Evolutionary conservation across 2,329 filamentous ascomycete genomes (phyloP), one percentile per base, ranked within the genome.

Genomic region (Ambrosiella cleistominuta): DNA sequence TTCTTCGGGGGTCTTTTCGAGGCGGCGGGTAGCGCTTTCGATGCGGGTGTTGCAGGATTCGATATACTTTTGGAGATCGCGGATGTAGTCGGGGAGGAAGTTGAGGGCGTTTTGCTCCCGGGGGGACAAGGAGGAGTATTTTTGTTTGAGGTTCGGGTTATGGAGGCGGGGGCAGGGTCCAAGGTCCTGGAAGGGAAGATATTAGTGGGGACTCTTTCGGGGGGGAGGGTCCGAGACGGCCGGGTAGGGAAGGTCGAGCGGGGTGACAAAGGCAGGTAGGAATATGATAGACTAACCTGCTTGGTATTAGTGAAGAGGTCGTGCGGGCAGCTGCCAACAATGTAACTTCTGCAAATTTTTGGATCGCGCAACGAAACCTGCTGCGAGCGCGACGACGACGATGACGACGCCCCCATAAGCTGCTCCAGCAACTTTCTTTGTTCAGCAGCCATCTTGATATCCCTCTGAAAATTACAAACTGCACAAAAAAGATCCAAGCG

Each of bases 241-340:
- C 79, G 2, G 93, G 93, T 39, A 7, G 35, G 3, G 51, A 27
- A 50, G 55, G 15, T 19, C 39, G 27, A 15, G 8, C 9, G n/a
- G 39, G 47, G 49, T 19, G 27, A 11, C 1, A 15, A 45, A 11
- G 11, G 40, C 11, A 15, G 17, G 5, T 17, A n/a, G n/a, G 35
- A 37, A 11, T 8, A 11, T 35, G n/a, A 27, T 13, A 9, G 11
- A 38, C 51, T 17, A 15, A 61, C 60, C 60, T 97, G 90, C 74
- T 96, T 97, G 51, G 93, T 98, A 73, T 98, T 98, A 63, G 91
- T 98, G 78, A 98, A 98, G 67, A 98, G 88, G 69, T 98, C 93
- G 75, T 97, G 91, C 0, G 93, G 93, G 70, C 93, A 98, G 60
- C 88, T 94, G 65, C 93, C 93, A 62, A 81, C 89, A 54, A 98